Percentiles rank a stretch among this genome's conserved stretches.
phyloP scores from a whole-genome alignment of 2,329 filamentous ascomycete species.

The Hypoxylon sp. region DNA sequence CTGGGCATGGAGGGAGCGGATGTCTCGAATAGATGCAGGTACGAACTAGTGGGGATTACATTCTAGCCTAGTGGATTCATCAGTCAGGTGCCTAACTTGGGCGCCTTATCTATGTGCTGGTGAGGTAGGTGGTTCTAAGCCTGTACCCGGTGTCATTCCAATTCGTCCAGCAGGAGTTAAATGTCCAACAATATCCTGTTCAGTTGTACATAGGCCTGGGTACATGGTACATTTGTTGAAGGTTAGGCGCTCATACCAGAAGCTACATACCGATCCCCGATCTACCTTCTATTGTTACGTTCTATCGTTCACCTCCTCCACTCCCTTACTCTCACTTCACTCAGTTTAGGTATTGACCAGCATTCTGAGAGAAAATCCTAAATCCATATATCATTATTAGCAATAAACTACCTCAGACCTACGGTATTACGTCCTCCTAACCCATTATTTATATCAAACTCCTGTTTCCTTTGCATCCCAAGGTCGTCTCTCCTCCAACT shows the following conservation, averaged over 20 bases:
- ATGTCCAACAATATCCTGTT: slow-evolving; percentile 15
- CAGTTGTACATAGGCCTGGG: slow-evolving; percentile 9
- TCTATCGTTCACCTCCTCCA: slow-evolving; percentile 17
- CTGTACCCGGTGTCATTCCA: slow-evolving; percentile 30
- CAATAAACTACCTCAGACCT: slow-evolving; percentile 2
- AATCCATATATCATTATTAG: slow-evolving; percentile 13
- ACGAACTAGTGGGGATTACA: slow-evolving; percentile 40
- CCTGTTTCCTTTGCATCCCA: slow-evolving; percentile 21
- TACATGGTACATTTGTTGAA: slow-evolving; percentile 33
- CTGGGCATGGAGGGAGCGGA: slow-evolving; percentile 11
- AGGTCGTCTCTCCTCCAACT: slow-evolving; percentile 18
- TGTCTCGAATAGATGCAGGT: slow-evolving; percentile 36
- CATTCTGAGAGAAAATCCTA: slow-evolving; percentile 3
- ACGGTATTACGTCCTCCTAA: slow-evolving; percentile 49
- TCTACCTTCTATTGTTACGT: slow-evolving; percentile 6
- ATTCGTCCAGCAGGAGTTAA: slow-evolving; percentile 23
- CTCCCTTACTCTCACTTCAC: slow-evolving; percentile 13
- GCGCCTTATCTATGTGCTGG: slow-evolving; percentile 32
- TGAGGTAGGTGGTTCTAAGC: slow-evolving; percentile 24
- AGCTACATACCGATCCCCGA: slow-evolving; percentile 23
- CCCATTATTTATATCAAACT: slow-evolving; percentile 4
- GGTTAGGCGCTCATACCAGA: slow-evolving; percentile 37
- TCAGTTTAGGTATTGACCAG: slow-evolving; percentile 10
- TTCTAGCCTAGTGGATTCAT: slow-evolving; percentile 35
- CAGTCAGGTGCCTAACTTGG: slow-evolving; percentile 41